Evolutionary conservation across 2,329 filamentous ascomycete species (phyloP).

Genomic region (Scedosporium dehoogii): DNA sequence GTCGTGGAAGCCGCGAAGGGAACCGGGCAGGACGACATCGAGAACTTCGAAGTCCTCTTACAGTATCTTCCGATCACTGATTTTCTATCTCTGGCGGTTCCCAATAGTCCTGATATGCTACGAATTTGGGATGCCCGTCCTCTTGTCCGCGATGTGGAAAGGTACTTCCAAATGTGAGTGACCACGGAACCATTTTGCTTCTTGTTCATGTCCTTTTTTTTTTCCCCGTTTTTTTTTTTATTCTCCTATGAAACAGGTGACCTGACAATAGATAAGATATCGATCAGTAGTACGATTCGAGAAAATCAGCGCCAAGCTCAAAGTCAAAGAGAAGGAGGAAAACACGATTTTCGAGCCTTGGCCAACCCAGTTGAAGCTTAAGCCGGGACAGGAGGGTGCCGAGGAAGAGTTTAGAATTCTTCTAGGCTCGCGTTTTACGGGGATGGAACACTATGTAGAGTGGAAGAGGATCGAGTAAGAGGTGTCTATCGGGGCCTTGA

Average conservation of each 20-base stretch:
- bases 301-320: conserved; percentile 18
- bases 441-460: background rate
- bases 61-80: background rate
- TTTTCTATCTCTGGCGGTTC: background rate
- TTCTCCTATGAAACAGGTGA: background rate
- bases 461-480: conserved; percentile 3
- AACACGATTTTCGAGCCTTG: background rate
- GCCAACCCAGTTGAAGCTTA: background rate
- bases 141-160: background rate
- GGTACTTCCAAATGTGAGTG: background rate
- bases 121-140: background rate
- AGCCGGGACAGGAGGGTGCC: background rate
- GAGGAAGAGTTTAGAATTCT: background rate
- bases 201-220: background rate
- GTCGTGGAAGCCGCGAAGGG: background rate
- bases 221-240: too few relatives aligned
- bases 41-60: background rate
- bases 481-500: too few relatives aligned
- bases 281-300: background rate
- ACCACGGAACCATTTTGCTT: background rate
- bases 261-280: background rate
- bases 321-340: conserved; percentile 13
- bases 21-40: background rate
- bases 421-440: background rate
- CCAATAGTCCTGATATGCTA: background rate